Conservation (phyloP, 768 basidiomycete species). For the Leccinum variicolor region DNA sequence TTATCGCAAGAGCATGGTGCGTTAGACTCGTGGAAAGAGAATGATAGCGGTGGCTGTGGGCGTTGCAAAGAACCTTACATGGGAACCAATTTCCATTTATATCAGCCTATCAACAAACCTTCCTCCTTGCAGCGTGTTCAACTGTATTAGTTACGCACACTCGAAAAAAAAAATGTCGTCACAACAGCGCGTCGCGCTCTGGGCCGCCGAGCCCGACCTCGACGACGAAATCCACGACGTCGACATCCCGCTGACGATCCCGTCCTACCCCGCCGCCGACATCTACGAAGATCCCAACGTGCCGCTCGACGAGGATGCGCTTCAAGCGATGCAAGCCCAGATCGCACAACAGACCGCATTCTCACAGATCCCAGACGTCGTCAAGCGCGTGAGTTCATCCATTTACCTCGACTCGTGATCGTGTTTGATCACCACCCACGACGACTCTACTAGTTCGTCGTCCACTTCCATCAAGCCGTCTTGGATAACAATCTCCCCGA, state of each 20-base stretch:
- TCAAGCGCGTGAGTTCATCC: conserved; percentile 66
- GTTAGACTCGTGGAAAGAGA: too few relatives aligned
- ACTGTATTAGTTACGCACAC: background rate
- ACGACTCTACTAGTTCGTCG: conserved; percentile 69
- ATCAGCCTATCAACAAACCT: background rate
- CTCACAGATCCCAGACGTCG: conserved; percentile 81
- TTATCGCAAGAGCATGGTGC: background rate
- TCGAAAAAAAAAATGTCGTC: conserved; percentile 39
- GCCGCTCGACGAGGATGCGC: conserved; percentile 66
- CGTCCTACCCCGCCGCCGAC: conserved; percentile 26
- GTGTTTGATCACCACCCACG: background rate
- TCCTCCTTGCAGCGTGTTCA: background rate
- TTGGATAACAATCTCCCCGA: conserved; percentile 86
- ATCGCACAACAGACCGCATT: conserved; percentile 82
- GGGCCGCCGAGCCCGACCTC: conserved; percentile 77
- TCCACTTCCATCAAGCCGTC: conserved; percentile 93
- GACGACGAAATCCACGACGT: conserved; percentile 74
- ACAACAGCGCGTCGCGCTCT: conserved; percentile 65
- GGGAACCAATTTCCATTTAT: background rate
- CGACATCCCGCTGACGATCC: conserved; percentile 44
- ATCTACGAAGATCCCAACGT: conserved; percentile 40
- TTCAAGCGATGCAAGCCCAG: conserved; percentile 76
- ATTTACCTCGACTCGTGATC: background rate
- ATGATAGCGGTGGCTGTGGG: too few relatives aligned
- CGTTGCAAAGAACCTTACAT: background rate